phyloP scores from a whole-genome alignment of 2,329 filamentous ascomycete species.

The Helotiales sp. region DNA sequence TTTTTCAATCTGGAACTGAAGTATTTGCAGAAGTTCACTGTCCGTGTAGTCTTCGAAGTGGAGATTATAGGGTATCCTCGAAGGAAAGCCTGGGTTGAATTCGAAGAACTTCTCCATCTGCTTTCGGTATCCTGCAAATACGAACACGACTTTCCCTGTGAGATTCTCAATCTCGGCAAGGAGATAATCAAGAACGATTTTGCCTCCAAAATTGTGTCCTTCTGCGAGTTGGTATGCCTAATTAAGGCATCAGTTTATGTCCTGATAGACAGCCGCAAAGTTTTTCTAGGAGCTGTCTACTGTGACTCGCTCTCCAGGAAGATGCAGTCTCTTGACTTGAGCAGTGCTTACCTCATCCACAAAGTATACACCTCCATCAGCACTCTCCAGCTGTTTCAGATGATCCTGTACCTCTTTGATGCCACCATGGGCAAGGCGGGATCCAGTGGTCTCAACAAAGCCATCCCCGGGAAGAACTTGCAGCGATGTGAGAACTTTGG shows the following conservation, averaged over 20 bases:
- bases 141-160: slow-evolving; percentile 70
- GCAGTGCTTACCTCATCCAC: slow-evolving; percentile 58
- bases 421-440: slow-evolving; percentile 66
- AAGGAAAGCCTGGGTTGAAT: slow-evolving; percentile 73
- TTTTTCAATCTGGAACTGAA: slow-evolving; percentile 58
- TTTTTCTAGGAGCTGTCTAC: too few relatives aligned
- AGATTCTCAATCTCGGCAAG: slow-evolving; percentile 76
- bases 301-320: too few relatives aligned
- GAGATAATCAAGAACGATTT: slow-evolving; percentile 70
- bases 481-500: slow-evolving; percentile 64
- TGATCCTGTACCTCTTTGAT: slow-evolving; percentile 61
- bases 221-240: slow-evolving; percentile 75
- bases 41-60: slow-evolving; percentile 74
- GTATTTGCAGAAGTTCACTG: slow-evolving; percentile 65
- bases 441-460: slow-evolving; percentile 72
- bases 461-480: slow-evolving; percentile 63
- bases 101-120: slow-evolving; percentile 79
- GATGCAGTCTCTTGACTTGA: too few relatives aligned
- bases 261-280: background rate
- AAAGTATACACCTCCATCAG: slow-evolving; percentile 72
- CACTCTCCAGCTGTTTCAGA: slow-evolving; percentile 63
- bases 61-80: slow-evolving; percentile 69
- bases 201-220: slow-evolving; percentile 61
- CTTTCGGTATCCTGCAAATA: slow-evolving; percentile 74
- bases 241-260: background rate